Base-by-base conservation (phyloP, 768 basidiomycete genomes). In the Hysterangium stoloniferum region DNA sequence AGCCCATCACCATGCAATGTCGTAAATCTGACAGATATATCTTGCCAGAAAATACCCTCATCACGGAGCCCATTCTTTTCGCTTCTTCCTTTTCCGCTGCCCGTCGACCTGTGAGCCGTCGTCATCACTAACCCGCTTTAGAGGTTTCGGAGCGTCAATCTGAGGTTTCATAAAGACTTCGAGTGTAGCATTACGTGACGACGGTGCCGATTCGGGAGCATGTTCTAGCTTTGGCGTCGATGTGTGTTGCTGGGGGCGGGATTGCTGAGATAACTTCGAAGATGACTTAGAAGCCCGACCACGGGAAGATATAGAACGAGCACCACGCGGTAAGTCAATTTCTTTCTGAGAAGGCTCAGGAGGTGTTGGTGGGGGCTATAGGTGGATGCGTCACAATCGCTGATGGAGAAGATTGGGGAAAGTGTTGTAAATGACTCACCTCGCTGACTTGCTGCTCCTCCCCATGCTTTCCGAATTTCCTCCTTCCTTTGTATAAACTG, bases 391-490 rank as follows among this genome's bases (percentile, higher is more conserved):
- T 45, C 8, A 19, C 15, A 3, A 24, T 8, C 27, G n/a, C 27
- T 36, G n/a, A n/a, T n/a, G n/a, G n/a, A n/a, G n/a, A n/a, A 24
- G 33, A 27, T 3, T 31, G 12, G 17, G 17, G n/a, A 19, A 25
- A 11, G n/a, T 24, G 19, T 37, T 15, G 27, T 15, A 51, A 22
- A 31, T 42, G 19, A 33, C 40, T 42, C 36, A 41, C 40, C 22
- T 20, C 19, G 28, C 6, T 17, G 28, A 41, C 19, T 40, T 20
- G 15, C 17, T 42, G 13, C 28, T 41, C 49, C 22, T 51, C 43
- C 17, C 37, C 49, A 28, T 51, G 24, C 15, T 51, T 51, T 32
- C 49, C 49, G 32, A 51, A 51, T 31, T 13, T 41, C 38, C 37
- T 9, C 32, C 49, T 13, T 9, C 49, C 49, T 33, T 40, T 51